Evolutionary conservation across 2,329 filamentous ascomycete genomes (phyloP).

Genomic region (Periconia digitata): DNA sequence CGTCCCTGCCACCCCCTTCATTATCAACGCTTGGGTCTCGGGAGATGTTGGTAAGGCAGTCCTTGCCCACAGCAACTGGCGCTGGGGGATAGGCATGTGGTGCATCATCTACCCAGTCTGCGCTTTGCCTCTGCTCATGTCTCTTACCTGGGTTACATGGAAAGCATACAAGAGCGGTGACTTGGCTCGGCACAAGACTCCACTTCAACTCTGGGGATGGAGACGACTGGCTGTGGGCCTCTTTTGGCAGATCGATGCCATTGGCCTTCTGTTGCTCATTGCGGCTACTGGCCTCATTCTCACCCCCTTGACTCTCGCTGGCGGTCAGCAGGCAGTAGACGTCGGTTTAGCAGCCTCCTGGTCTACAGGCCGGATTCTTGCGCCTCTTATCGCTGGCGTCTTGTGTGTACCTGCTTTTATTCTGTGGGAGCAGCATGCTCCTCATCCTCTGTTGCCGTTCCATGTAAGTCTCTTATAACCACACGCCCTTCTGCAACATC

Average conservation of each 20-base stretch:
- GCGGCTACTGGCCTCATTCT: constrained; percentile 52
- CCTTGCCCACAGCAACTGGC: constrained; percentile 55
- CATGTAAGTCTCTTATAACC: constrained; percentile 31
- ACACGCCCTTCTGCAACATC: neutral
- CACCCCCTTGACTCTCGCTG: constrained; percentile 58
- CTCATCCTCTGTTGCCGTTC: constrained; percentile 61
- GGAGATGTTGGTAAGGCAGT: constrained; percentile 59
- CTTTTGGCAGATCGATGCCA: constrained; percentile 58
- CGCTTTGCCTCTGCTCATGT: constrained; percentile 57
- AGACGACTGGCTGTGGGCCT: constrained; percentile 46
- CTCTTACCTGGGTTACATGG: constrained; percentile 53
- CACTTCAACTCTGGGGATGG: constrained; percentile 47
- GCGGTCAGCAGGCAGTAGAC: too few relatives aligned
- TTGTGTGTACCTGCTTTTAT: constrained; percentile 53
- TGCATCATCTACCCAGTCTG: constrained; percentile 59
- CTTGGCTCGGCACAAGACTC: constrained; percentile 49
- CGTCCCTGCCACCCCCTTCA: constrained; percentile 39
- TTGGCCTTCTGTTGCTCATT: constrained; percentile 53
- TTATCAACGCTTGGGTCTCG: constrained; percentile 63
- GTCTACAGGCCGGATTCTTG: constrained; percentile 54
- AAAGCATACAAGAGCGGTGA: constrained; percentile 57
- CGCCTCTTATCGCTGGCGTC: constrained; percentile 55
- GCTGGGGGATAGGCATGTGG: constrained; percentile 66
- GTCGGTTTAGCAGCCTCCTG: constrained; percentile 50
- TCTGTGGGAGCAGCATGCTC: constrained; percentile 56